Percentiles rank a stretch among this genome's conserved stretches.
These are phyloP conservation scores for Holtermanniella nyarrowii DNA, from an alignment of 768 basidiomycete genomes.

Conservation along the genomic window DNA sequence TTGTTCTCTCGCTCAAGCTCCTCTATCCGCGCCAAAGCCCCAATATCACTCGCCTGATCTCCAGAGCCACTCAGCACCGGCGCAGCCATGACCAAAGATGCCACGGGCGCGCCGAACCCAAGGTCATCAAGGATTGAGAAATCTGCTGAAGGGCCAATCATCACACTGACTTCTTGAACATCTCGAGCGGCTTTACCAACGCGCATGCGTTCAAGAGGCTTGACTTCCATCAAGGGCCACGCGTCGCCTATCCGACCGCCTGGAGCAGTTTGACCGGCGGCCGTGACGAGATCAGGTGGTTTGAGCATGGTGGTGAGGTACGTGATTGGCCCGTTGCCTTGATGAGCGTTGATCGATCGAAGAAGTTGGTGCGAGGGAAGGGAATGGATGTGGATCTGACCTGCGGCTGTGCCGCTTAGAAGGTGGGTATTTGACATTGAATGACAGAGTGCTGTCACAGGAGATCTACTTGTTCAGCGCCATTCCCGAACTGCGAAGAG, in stretches of 20 bases:
- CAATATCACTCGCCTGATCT: background rate
- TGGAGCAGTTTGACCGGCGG: constrained; percentile 1
- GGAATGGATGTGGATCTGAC: constrained; percentile 70
- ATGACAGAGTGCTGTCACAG: constrained; percentile 61
- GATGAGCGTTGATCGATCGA: constrained; percentile 52
- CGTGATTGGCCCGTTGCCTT: constrained; percentile 52
- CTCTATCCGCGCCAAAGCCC: constrained; percentile 37
- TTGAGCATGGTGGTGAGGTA: constrained; percentile 68
- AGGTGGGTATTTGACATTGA: constrained; percentile 69
- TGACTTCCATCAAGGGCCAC: constrained; percentile 38
- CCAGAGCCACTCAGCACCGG: background rate
- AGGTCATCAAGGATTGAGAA: background rate
- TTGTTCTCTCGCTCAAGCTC: constrained; percentile 66
- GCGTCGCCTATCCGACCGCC: constrained; percentile 10
- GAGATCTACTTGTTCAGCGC: constrained; percentile 48
- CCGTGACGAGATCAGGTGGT: constrained; percentile 64
- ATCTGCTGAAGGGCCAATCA: constrained; percentile 15
- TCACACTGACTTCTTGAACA: constrained; percentile 26
- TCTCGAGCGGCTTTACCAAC: constrained; percentile 24
- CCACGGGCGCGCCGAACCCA: background rate
- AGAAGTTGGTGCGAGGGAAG: constrained; percentile 82
- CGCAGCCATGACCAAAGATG: background rate
- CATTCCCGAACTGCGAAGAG: constrained; percentile 14
- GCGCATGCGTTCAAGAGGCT: constrained; percentile 36
- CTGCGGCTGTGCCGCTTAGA: constrained; percentile 66